Evolutionary conservation across 352 stramenopile species (phyloP), one percentile per base, ranked within the genome.

Genomic region (Phytopythium boreale): DNA sequence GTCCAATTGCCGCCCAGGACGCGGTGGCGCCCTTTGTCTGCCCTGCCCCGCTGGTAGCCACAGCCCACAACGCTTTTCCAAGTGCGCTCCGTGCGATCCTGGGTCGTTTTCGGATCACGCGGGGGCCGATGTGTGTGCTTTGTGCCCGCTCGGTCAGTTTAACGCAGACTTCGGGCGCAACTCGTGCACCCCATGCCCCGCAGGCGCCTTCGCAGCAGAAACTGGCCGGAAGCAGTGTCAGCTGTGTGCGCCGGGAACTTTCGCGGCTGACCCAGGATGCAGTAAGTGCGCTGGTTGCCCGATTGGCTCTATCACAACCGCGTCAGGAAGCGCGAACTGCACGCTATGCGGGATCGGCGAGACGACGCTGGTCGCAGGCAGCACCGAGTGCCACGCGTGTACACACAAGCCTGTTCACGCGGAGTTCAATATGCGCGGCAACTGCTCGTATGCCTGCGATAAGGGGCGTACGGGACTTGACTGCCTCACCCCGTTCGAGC

Each of bases 401-500:
- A 75, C 68, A 19, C 64, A 70, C 50, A 95, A 93, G 55, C 87
- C 87, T 3, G 68, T 73, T 8, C 82, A 94, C 60, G 81, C 87
- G 4, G 63, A 74, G 41, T 95, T 92, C 67, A 94, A 95, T 31
- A 77, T 93, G 52, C 76, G 55, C 5, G 87, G 87, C 14, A 90
- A 90, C 39, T 95, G 87, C 61, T 87, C 80, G 12, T 95, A 95
- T 59, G 84, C 81, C 2, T 95, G 87, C 47, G 82, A 82, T 36
- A 93, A 93, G 62, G 87, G 87, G 0, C 82, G 84, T 9, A 92
- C 80, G 37, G 87, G 84, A 7, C 68, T 93, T 0, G 80, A 93
- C 61, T 95, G 87, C 58, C 70, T 94, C 44, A 95, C 87, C 2
- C 87, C 87, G 2, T 95, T 95, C 56, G 87, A 95, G 64, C 77